phyloP scores from a whole-genome alignment of 1,284 basidiomycete genomes.

The Tilletia caries region DNA sequence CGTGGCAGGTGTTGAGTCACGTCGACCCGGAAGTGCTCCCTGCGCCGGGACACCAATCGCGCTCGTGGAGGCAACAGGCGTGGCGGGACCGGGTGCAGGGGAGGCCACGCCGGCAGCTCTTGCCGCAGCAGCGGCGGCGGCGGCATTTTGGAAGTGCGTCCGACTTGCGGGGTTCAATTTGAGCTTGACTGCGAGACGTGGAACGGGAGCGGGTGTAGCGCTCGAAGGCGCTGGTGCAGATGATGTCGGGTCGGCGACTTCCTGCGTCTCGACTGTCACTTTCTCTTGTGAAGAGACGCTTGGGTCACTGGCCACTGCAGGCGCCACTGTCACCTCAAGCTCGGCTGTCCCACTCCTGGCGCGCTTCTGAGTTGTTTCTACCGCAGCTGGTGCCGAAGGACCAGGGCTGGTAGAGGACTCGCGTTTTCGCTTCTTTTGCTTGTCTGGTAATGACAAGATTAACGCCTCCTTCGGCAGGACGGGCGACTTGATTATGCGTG shows the following conservation, averaged over 20 bases:
- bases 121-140: background rate
- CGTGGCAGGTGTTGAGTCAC: background rate
- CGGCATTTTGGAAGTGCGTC: slow-evolving; percentile 10
- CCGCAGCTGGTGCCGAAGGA: background rate
- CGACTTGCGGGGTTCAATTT: slow-evolving; percentile 11
- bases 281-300: background rate
- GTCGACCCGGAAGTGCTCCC: background rate
- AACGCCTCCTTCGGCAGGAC: background rate
- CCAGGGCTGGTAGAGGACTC: background rate
- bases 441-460: background rate
- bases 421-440: slow-evolving; percentile 10
- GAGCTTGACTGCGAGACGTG: slow-evolving; percentile 8
- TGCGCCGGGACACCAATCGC: background rate
- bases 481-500: background rate
- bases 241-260: background rate
- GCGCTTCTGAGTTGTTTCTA: background rate
- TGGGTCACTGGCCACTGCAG: no score
- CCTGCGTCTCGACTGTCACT: background rate
- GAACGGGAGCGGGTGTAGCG: background rate
- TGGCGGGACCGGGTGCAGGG: background rate
- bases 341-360: no score
- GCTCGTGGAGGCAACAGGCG: background rate
- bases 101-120: background rate
- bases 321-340: no score
- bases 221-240: background rate